Conservation (phyloP, 495 filamentous ascomycete genomes). For the Lophiotrema nucula region DNA sequence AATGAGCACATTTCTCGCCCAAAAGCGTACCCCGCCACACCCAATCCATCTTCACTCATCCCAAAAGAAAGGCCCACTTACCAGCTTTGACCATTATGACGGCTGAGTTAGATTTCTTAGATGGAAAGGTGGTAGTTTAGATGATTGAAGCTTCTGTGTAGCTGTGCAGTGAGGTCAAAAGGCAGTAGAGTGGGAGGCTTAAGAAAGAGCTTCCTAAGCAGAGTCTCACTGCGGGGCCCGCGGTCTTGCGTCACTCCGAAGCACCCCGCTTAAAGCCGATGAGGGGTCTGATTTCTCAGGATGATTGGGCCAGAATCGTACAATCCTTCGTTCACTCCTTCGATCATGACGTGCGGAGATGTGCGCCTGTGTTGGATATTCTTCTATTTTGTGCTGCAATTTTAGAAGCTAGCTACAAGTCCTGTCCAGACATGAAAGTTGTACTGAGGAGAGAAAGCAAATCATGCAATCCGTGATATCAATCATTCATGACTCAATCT, state of each 20-base stretch:
- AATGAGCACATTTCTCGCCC: too few relatives aligned
- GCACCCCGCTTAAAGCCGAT: not conserved
- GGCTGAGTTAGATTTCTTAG: slow-evolving; percentile 13
- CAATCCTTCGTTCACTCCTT: too few relatives aligned
- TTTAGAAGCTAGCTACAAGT: too few relatives aligned
- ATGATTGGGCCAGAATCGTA: too few relatives aligned
- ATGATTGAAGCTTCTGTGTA: not conserved
- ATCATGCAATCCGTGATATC: slow-evolving; percentile 2
- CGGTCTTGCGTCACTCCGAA: not conserved
- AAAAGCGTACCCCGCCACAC: too few relatives aligned
- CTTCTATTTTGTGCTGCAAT: too few relatives aligned
- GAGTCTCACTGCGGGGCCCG: not conserved
- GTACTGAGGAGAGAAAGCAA: too few relatives aligned
- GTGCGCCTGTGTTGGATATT: too few relatives aligned
- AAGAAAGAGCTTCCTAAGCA: too few relatives aligned
- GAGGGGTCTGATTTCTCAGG: too few relatives aligned
- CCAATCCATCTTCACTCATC: slow-evolving; percentile 23
- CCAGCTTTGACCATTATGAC: slow-evolving; percentile 39
- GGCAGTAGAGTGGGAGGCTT: not conserved
- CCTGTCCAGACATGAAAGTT: too few relatives aligned
- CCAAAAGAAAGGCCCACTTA: slow-evolving; percentile 19
- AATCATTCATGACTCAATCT: not conserved
- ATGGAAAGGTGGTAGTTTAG: not conserved
- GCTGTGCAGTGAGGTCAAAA: not conserved
- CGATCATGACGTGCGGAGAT: too few relatives aligned